Evolutionary conservation across 352 stramenopile genomes (phyloP).

Genomic region (Pythium coloratum): DNA sequence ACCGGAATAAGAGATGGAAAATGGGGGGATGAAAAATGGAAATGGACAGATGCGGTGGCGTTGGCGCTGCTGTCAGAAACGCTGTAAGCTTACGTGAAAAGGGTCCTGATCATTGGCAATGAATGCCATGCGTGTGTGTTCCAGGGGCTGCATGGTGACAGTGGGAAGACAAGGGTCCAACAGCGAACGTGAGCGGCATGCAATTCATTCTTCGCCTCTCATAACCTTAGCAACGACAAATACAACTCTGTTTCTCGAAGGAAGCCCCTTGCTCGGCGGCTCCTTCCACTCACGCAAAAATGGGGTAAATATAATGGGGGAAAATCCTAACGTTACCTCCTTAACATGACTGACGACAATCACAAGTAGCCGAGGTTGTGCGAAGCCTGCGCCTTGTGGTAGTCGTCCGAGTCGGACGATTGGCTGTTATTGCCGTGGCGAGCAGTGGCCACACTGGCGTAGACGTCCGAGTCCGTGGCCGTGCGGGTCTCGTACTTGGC

Average conservation of each 20-base stretch:
- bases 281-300: not conserved
- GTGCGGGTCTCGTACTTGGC: conserved; percentile 24
- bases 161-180: too few species aligned
- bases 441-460: conserved; percentile 20
- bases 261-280: not conserved
- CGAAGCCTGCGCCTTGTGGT: conserved; percentile 2
- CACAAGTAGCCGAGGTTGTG: conserved; percentile 1
- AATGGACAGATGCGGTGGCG: not conserved
- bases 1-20: not conserved
- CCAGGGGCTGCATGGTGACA: too few species aligned
- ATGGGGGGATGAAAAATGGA: not conserved
- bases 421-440: conserved; percentile 8
- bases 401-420: conserved; percentile 6
- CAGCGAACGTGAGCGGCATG: not conserved
- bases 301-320: not conserved
- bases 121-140: too few species aligned
- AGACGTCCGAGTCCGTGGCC: conserved; percentile 21
- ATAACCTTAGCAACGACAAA: not conserved
- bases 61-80: not conserved
- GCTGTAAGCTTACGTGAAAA: too few species aligned
- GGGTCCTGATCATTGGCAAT: too few species aligned
- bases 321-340: not conserved
- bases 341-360: not conserved
- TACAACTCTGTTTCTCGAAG: not conserved
- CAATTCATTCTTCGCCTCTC: not conserved